Conservation (phyloP, 2,329 filamentous ascomycete genomes). For the Botrytis pseudocinerea region DNA sequence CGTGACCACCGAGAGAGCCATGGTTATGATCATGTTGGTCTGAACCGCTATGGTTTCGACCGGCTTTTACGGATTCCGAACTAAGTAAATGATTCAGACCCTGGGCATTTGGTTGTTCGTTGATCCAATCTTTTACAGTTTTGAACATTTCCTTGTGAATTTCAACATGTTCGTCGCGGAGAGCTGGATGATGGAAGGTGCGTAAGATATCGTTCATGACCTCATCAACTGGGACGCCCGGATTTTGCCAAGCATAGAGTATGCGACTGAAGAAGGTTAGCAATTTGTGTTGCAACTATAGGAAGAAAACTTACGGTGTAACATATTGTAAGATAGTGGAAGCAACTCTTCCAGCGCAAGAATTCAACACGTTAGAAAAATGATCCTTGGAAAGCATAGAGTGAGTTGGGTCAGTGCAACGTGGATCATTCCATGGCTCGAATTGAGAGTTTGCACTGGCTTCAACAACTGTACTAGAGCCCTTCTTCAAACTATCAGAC, state of each 20-base stretch:
- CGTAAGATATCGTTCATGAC: conserved; percentile 78
- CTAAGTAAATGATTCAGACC: conserved; percentile 74
- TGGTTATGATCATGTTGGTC: conserved; percentile 39
- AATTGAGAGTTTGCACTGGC: conserved; percentile 71
- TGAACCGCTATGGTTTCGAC: conserved; percentile 71
- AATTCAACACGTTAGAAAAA: conserved; percentile 77
- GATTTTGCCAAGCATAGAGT: conserved; percentile 91
- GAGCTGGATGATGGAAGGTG: conserved; percentile 87
- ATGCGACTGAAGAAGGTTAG: conserved; percentile 57
- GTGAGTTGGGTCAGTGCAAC: conserved; percentile 76
- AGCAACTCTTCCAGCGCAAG: conserved; percentile 73
- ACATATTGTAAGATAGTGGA: conserved; percentile 80
- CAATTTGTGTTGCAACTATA: background rate
- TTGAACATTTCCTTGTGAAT: conserved; percentile 88
- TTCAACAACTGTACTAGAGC: conserved; percentile 70
- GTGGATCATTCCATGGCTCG: conserved; percentile 76
- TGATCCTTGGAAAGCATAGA: conserved; percentile 84
- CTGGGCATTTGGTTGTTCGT: conserved; percentile 65
- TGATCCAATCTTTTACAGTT: conserved; percentile 79
- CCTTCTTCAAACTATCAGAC: conserved; percentile 80
- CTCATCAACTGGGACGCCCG: conserved; percentile 77
- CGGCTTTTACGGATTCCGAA: conserved; percentile 78
- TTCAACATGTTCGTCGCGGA: conserved; percentile 73
- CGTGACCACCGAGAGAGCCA: conserved; percentile 47
- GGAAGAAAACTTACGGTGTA: conserved; percentile 65